These are phyloP conservation scores for Sugiyamaella grinbergsii DNA, from an alignment of 1,139 yeast genomes.

Conservation along the genomic window DNA sequence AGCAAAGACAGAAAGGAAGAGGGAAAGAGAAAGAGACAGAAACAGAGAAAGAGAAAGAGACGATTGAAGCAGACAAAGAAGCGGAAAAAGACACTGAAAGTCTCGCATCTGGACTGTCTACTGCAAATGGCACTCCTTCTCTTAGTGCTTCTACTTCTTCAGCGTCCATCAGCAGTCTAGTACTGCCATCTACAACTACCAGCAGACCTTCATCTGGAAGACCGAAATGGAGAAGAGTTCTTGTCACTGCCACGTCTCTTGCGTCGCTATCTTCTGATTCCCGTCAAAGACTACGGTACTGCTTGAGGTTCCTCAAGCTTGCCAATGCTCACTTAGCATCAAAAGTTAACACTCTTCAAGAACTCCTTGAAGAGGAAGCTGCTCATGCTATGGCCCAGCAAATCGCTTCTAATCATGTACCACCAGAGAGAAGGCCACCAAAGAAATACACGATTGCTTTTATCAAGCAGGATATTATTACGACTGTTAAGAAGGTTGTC, in stretches of 20 bases:
- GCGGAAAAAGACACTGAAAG: no score
- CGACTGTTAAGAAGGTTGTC: conserved; percentile 87
- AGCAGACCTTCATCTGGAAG: conserved; percentile 1
- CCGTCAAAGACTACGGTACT: conserved; percentile 67
- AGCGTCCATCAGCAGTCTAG: neutral
- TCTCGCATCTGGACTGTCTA: no score
- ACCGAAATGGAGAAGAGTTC: conserved; percentile 42
- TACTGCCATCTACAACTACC: neutral
- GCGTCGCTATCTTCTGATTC: conserved; percentile 62
- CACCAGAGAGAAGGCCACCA: conserved; percentile 24
- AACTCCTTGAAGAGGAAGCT: conserved; percentile 49
- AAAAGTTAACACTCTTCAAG: conserved; percentile 65
- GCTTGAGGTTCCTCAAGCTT: conserved; percentile 69
- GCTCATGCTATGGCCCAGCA: conserved; percentile 35
- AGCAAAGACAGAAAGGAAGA: conserved; percentile 37
- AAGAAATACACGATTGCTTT: conserved; percentile 40
- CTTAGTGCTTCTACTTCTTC: conserved; percentile 24
- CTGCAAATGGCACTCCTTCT: conserved; percentile 29
- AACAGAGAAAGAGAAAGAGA: conserved; percentile 38
- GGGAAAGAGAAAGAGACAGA: conserved; percentile 36
- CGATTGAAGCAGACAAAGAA: no score
- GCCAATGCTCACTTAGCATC: conserved; percentile 73
- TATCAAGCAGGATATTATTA: conserved; percentile 77
- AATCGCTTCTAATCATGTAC: conserved; percentile 35
- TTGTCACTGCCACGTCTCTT: conserved; percentile 48